These are phyloP conservation scores for Geranomyces michiganensis DNA, from an alignment of 192 early-diverging fungal species.

Conservation along the genomic window DNA sequence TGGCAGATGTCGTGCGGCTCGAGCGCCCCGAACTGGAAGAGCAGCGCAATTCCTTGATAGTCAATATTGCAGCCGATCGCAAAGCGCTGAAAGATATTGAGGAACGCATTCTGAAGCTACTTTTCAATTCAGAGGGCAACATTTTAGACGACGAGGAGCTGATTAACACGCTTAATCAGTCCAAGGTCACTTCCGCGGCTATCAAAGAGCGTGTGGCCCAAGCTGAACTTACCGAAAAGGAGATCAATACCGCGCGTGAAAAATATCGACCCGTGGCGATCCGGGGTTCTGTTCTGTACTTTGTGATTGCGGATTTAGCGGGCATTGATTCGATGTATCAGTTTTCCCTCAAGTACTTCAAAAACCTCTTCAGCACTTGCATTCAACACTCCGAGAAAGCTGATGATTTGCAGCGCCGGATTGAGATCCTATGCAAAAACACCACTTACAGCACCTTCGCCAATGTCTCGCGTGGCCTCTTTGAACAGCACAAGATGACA, in stretches of 20 bases:
- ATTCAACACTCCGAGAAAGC: constrained; percentile 56
- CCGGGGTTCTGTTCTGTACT: constrained; percentile 64
- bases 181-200: constrained; percentile 66
- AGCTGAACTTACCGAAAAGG: constrained; percentile 61
- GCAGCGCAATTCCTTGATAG: constrained; percentile 61
- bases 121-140: constrained; percentile 67
- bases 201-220: constrained; percentile 60
- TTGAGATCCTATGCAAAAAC: constrained; percentile 56
- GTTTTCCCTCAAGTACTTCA: constrained; percentile 68
- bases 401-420: constrained; percentile 49
- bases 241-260: constrained; percentile 63
- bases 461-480: constrained; percentile 62
- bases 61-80: constrained; percentile 62
- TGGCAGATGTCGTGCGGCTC: constrained; percentile 63
- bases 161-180: constrained; percentile 66
- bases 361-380: constrained; percentile 60
- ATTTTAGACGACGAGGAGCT: constrained; percentile 70
- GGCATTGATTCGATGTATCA: constrained; percentile 71
- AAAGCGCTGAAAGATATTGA: constrained; percentile 67
- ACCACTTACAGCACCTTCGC: constrained; percentile 58
- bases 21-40: constrained; percentile 66
- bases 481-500: constrained; percentile 64
- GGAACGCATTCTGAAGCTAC: constrained; percentile 62
- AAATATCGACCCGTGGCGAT: constrained; percentile 64
- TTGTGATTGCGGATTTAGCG: constrained; percentile 63